Evolutionary conservation across 2,329 filamentous ascomycete genomes (phyloP).

Genomic region (Didymella lethalis): DNA sequence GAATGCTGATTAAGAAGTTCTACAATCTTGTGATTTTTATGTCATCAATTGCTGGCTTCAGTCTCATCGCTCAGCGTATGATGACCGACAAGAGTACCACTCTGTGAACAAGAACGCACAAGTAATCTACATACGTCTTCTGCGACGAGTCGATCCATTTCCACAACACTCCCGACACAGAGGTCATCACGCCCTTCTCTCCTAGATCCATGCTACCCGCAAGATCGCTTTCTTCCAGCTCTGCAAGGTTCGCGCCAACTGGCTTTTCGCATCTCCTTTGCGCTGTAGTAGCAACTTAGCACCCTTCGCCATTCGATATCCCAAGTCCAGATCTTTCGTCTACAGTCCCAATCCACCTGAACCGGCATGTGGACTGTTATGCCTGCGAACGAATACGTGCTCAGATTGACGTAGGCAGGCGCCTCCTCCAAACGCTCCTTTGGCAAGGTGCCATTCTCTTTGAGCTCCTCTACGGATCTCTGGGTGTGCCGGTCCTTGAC

Average conservation of each 20-base stretch:
- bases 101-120: neutral
- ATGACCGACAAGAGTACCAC: slow-evolving; percentile 44
- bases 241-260: neutral
- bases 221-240: neutral
- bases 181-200: neutral
- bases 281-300: slow-evolving; percentile 27
- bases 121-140: neutral
- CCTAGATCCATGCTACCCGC: neutral
- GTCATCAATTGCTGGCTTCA: slow-evolving; percentile 94
- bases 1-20: slow-evolving; percentile 67
- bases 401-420: slow-evolving; percentile 29
- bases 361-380: slow-evolving; percentile 16
- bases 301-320: slow-evolving; percentile 31
- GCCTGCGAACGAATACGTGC: slow-evolving; percentile 24
- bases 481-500: slow-evolving; percentile 9
- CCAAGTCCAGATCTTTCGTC: slow-evolving; percentile 31
- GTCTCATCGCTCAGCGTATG: slow-evolving; percentile 89
- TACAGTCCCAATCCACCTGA: slow-evolving; percentile 30
- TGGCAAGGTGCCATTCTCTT: slow-evolving; percentile 14
- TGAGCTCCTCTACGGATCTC: slow-evolving; percentile 28
- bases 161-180: neutral
- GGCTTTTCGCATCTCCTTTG: slow-evolving; percentile 20
- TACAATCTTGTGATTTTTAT: slow-evolving; percentile 98
- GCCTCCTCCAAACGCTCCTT: slow-evolving; percentile 31
- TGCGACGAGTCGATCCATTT: neutral